phyloP scores from a whole-genome alignment of 805 yeast genomes.

The Candida germanica region DNA sequence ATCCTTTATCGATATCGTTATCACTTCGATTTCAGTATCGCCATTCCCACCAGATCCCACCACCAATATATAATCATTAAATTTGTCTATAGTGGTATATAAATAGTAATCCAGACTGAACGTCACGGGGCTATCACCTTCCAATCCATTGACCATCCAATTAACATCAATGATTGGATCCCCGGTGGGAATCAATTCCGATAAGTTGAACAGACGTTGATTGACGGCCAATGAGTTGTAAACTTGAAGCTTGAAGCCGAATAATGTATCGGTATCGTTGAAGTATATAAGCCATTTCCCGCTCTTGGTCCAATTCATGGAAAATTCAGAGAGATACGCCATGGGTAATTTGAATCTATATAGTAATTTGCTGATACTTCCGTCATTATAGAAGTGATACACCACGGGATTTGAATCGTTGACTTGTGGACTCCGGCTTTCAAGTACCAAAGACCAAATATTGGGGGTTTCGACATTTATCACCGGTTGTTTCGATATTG shows the following conservation, averaged over 20 bases:
- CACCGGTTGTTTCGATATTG: slow-evolving; percentile 18
- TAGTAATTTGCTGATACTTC: slow-evolving; percentile 26
- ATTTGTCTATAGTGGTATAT: slow-evolving; percentile 1
- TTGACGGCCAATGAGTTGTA: slow-evolving; percentile 26
- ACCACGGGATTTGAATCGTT: slow-evolving; percentile 15
- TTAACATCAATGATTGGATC: slow-evolving; percentile 16
- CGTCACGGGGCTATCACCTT: slow-evolving; percentile 3
- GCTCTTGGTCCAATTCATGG: slow-evolving; percentile 28
- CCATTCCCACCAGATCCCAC: slow-evolving; percentile 7
- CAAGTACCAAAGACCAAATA: slow-evolving; percentile 29
- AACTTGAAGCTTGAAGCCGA: slow-evolving; percentile 27
- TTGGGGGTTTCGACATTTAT: slow-evolving; percentile 6
- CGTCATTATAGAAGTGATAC: slow-evolving; percentile 31
- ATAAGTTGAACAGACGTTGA: slow-evolving; percentile 6
- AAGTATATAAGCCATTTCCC: slow-evolving; percentile 35
- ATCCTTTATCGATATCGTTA: slow-evolving; percentile 13
- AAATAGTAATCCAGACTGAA: slow-evolving; percentile 11
- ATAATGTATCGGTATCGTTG: slow-evolving; percentile 19
- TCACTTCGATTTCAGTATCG: slow-evolving; percentile 9
- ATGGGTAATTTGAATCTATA: slow-evolving; percentile 20
- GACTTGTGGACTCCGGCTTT: slow-evolving; percentile 10
- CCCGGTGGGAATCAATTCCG: slow-evolving; percentile 11
- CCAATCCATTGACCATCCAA: slow-evolving; percentile 16
- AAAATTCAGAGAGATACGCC: slow-evolving; percentile 13
- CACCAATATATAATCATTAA: slow-evolving; percentile 12